Conservation (phyloP, 116 monocot species). For the Iris pallida region DNA sequence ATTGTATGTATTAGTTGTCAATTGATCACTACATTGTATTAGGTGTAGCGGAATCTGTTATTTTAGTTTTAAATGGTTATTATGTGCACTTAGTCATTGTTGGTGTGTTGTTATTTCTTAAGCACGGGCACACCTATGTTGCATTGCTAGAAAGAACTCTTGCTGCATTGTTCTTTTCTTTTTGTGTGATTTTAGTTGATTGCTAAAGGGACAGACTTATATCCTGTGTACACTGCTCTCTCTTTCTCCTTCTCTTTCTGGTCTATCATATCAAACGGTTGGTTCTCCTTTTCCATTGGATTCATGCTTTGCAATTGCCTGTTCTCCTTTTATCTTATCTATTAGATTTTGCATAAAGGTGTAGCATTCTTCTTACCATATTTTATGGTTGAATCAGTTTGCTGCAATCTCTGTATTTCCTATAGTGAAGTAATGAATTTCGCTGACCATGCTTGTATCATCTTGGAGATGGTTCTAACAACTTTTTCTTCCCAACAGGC, state of each 20-base stretch:
- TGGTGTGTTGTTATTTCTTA: too few relatives aligned
- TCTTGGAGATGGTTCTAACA: too few relatives aligned
- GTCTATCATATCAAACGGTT: not conserved
- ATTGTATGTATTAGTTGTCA: not conserved
- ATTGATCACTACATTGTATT: not conserved
- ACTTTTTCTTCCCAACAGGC: slow-evolving; percentile 33
- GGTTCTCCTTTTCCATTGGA: not conserved
- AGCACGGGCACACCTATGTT: too few relatives aligned
- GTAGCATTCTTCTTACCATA: not conserved
- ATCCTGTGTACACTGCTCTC: not conserved
- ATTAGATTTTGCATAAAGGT: not conserved
- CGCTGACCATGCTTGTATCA: too few relatives aligned
- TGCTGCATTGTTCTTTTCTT: not conserved
- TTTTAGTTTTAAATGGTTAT: not conserved
- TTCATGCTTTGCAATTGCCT: not conserved
- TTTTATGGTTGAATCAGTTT: not conserved
- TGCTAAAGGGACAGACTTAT: slow-evolving; percentile 6
- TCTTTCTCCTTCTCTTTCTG: not conserved
- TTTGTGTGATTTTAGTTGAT: slow-evolving; percentile 1
- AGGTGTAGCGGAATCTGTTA: not conserved
- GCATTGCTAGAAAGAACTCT: not conserved
- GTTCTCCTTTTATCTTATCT: not conserved
- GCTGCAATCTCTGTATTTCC: slow-evolving; percentile 7
- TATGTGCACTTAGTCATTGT: too few relatives aligned
- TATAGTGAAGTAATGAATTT: too few relatives aligned